Evolutionary conservation across 163 green algal species (phyloP).

Genomic region (Coccomyxa subellipsoidea): DNA sequence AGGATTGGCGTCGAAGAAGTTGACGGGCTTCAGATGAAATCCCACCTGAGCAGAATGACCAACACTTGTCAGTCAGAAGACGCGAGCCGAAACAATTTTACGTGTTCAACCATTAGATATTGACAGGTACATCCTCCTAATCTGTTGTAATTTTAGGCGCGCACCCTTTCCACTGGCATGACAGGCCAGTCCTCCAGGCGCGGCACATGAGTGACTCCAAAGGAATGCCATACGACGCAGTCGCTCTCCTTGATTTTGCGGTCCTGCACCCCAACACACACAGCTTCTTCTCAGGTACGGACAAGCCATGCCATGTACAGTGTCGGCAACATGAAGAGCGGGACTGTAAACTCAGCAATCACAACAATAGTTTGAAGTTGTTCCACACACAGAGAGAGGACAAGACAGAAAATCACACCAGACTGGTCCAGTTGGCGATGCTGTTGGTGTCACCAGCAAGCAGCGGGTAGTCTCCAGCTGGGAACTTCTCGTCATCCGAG

Average conservation of each 20-base stretch:
- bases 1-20: slow-evolving; percentile 37
- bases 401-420: too few species aligned
- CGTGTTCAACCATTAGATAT: too few species aligned
- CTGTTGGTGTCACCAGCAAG: slow-evolving; percentile 19
- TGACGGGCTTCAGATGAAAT: slow-evolving; percentile 45
- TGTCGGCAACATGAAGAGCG: too few species aligned
- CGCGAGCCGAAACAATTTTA: too few species aligned
- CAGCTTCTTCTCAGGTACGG: too few species aligned
- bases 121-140: too few species aligned
- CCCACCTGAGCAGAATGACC: slow-evolving; percentile 11
- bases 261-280: slow-evolving; percentile 35
- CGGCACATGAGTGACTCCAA: slow-evolving; percentile 68
- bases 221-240: slow-evolving; percentile 63
- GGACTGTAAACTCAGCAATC: too few species aligned
- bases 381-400: too few species aligned
- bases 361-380: too few species aligned
- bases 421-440: slow-evolving; percentile 38
- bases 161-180: slow-evolving; percentile 46
- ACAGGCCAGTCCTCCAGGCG: slow-evolving; percentile 54
- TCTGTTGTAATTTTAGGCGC: background rate
- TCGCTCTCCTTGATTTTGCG: slow-evolving; percentile 44
- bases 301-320: too few species aligned
- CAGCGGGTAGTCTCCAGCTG: slow-evolving; percentile 36
- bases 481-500: slow-evolving; percentile 52
- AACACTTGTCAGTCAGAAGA: background rate